Conservation (phyloP, 768 basidiomycete species). For the Gloeostereum incarnatum region DNA sequence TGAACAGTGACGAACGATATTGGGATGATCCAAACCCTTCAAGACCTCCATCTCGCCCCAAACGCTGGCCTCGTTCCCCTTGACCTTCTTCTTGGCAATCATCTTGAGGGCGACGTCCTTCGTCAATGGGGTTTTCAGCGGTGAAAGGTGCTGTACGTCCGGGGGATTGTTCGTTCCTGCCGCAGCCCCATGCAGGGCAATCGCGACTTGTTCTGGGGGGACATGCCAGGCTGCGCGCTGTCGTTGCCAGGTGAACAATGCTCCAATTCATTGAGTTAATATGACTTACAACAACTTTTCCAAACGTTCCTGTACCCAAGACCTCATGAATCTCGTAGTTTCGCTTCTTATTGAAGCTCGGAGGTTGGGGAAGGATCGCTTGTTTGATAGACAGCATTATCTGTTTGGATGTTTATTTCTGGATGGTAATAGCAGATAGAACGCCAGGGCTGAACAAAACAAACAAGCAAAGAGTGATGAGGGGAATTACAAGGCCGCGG, state of each 20-base stretch:
- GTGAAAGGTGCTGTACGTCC: slow-evolving; percentile 15
- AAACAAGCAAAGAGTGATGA: too few relatives aligned
- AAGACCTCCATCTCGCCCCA: slow-evolving; percentile 94
- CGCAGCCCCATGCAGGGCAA: slow-evolving; percentile 52
- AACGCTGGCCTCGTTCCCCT: slow-evolving; percentile 80
- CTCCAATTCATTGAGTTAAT: slow-evolving; percentile 6
- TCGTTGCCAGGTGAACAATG: slow-evolving; percentile 3
- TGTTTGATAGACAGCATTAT: slow-evolving; percentile 41
- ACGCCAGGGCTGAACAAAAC: too few relatives aligned
- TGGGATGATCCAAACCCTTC: slow-evolving; percentile 82
- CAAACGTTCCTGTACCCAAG: slow-evolving; percentile 81
- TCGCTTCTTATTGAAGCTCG: slow-evolving; percentile 84
- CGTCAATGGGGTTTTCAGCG: slow-evolving; percentile 22
- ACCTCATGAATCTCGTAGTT: slow-evolving; percentile 62
- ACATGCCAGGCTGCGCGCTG: slow-evolving; percentile 76
- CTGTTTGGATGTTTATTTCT: too few relatives aligned
- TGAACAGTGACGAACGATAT: slow-evolving; percentile 53
- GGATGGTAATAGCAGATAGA: too few relatives aligned
- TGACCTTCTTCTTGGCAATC: slow-evolving; percentile 93
- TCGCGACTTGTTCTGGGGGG: slow-evolving; percentile 43
- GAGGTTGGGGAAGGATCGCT: slow-evolving; percentile 70
- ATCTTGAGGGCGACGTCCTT: slow-evolving; percentile 84
- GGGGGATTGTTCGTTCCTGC: slow-evolving; percentile 12
- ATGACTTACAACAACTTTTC: slow-evolving; percentile 70
- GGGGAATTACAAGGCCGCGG: too few relatives aligned